Evolutionary conservation across 2,329 filamentous ascomycete species (phyloP).

Genomic region (Trichoderma asperellum): DNA sequence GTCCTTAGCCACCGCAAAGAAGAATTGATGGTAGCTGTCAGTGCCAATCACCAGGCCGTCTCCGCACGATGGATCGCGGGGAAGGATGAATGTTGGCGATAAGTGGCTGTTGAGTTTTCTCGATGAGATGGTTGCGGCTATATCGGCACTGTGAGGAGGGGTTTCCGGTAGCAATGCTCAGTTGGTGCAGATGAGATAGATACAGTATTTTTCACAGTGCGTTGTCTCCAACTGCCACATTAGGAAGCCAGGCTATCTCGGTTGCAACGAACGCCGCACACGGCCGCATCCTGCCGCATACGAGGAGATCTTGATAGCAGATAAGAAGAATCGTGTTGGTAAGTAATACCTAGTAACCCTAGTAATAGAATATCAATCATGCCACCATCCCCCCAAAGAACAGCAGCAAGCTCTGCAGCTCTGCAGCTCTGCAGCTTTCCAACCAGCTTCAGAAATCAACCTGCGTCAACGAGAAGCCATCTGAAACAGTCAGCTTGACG

Average conservation of each 20-base stretch:
- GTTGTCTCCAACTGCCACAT: not conserved
- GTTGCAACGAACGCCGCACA: not conserved
- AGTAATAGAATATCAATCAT: not conserved
- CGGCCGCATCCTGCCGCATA: conserved; percentile 18
- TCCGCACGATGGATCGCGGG: conserved; percentile 26
- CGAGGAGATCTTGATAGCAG: conserved; percentile 8
- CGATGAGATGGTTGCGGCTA: not conserved
- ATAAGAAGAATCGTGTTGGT: conserved; percentile 5
- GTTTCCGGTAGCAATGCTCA: not conserved
- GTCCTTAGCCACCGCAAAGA: not conserved
- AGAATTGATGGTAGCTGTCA: not conserved
- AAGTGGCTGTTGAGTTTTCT: conserved; percentile 13
- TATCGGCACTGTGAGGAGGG: conserved; percentile 15
- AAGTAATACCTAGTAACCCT: not conserved
- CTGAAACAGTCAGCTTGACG: conserved; percentile 3
- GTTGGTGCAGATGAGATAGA: not conserved
- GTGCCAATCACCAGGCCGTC: conserved; percentile 1
- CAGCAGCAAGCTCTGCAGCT: not conserved
- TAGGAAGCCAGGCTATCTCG: conserved; percentile 18
- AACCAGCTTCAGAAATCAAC: not conserved
- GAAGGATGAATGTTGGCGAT: conserved; percentile 16
- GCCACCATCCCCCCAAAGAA: not conserved
- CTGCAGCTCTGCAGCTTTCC: not conserved
- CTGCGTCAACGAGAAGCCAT: not conserved
- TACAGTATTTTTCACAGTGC: conserved; percentile 9